Base-by-base conservation (phyloP, 441 rosid genomes). In the Adansonia madagascariensis region DNA sequence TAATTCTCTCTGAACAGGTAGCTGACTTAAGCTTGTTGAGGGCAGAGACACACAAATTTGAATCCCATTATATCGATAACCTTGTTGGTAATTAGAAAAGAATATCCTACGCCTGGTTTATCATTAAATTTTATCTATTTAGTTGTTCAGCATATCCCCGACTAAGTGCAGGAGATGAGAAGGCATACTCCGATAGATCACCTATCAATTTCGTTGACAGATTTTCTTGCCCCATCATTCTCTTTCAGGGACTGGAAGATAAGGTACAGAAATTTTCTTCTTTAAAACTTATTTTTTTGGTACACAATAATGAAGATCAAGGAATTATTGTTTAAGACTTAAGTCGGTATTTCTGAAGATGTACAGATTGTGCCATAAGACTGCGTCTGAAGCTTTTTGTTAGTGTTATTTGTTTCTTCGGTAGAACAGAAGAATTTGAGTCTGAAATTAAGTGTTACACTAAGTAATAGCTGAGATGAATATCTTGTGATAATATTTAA, bases 191-290 rank as follows among this genome's bases (percentile, higher is more conserved):
- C 47, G 92, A 94, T 80, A 90, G 96, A 76, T 89, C 98, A 22
- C 98, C 98, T 22, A 88, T 94, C 80, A 92, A 94, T 85, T 91
- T 77, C 68, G 97, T 91, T 1, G 90, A 92, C 71, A 86, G 79
- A 78, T 91, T 92, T 85, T 92, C 96, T 75, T 91, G 99, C 85
- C 99, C 98, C 79, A 87, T 89, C 78, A 94, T 96, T 87, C 86
- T 92, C 56, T 92, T 96, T 83, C 98, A 94, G 83, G 98, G 99
- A 73, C 80, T 92, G 60, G 98, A 96, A 78, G 99, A 96, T 84
- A 92, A 90, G 99, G 98, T 91, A 84, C 27, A 71, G 18, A 64
- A n/a, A 6, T 17, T 55, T 64, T 17, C 27, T 61, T 76, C 41
- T 35, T 35, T 0, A 35, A 35, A 35, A 35, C 41, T 35, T 35